A percentile compares a stretch with the other conserved stretches of the same genome.
These are phyloP conservation scores for Quillaja saponaria DNA, from an alignment of 306 rosid species.

Conservation along the genomic window DNA sequence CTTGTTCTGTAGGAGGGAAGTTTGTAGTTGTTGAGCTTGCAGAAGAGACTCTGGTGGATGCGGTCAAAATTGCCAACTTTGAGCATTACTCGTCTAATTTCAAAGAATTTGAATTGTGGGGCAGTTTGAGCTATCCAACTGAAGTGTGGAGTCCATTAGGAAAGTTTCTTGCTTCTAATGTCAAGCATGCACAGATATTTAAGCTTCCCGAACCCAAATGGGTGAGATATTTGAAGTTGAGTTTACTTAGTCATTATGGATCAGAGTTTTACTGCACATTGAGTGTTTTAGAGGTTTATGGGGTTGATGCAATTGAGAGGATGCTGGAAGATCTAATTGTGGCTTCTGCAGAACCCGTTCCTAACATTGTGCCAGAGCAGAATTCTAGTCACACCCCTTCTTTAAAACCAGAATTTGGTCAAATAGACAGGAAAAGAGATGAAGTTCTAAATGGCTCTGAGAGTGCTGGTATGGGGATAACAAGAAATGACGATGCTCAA, in stretches of 20 bases:
- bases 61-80: constrained; percentile 79
- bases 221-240: constrained; percentile 78
- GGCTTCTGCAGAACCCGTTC: constrained; percentile 50
- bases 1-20: constrained; percentile 75
- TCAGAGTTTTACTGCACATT: constrained; percentile 91
- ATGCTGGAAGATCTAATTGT: constrained; percentile 91
- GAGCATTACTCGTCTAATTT: constrained; percentile 92
- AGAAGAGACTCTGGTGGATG: constrained; percentile 76
- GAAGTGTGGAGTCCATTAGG: constrained; percentile 67
- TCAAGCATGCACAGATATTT: constrained; percentile 74
- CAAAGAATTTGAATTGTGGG: constrained; percentile 68
- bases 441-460: constrained; percentile 40
- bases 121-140: constrained; percentile 73
- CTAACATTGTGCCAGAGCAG: constrained; percentile 44
- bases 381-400: constrained; percentile 56
- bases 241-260: constrained; percentile 74
- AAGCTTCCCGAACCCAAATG: constrained; percentile 69
- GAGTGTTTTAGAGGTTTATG: constrained; percentile 80
- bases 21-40: constrained; percentile 85
- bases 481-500: constrained; percentile 39
- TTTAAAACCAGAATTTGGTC: constrained; percentile 51
- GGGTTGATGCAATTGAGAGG: constrained; percentile 77
- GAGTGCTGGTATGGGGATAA: constrained; percentile 33
- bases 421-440: constrained; percentile 41
- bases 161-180: constrained; percentile 66